Percentiles rank a stretch among this genome's conserved stretches.
Conservation (phyloP, 1,139 yeast genomes). For the Citeromyces siamensis region DNA sequence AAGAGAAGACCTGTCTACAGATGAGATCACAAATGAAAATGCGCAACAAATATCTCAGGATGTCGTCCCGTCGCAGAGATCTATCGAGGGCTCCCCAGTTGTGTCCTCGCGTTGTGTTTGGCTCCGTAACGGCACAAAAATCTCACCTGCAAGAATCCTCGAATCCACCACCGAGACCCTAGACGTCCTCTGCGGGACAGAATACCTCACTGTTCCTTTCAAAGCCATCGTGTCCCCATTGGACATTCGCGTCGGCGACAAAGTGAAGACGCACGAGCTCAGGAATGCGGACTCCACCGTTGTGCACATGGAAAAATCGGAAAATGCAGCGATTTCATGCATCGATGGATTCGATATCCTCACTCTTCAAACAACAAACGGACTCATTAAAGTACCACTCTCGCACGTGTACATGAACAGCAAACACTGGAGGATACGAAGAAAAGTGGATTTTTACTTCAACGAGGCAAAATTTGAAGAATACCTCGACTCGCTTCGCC, state of each 20-base stretch:
- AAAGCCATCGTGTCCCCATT: constrained; percentile 16
- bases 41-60: too few relatives aligned
- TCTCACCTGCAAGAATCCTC: constrained; percentile 5
- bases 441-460: neutral
- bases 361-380: constrained; percentile 3
- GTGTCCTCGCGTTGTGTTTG: too few relatives aligned
- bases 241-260: constrained; percentile 30
- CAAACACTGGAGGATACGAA: constrained; percentile 7
- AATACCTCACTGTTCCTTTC: constrained; percentile 4
- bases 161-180: constrained; percentile 7
- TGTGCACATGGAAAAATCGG: constrained; percentile 5
- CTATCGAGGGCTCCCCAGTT: too few relatives aligned
- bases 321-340: constrained; percentile 5
- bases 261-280: constrained; percentile 15
- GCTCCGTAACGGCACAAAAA: constrained; percentile 2
- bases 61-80: neutral
- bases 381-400: constrained; percentile 5
- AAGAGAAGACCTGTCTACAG: too few relatives aligned
- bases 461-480: constrained; percentile 3
- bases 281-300: constrained; percentile 4
- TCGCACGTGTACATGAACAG: constrained; percentile 7
- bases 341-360: constrained; percentile 4
- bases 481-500: constrained; percentile 3
- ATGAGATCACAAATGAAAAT: too few relatives aligned
- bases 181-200: constrained; percentile 5